Conservation (phyloP, 148 eudicot species). For the Vaccinium darrowii region DNA sequence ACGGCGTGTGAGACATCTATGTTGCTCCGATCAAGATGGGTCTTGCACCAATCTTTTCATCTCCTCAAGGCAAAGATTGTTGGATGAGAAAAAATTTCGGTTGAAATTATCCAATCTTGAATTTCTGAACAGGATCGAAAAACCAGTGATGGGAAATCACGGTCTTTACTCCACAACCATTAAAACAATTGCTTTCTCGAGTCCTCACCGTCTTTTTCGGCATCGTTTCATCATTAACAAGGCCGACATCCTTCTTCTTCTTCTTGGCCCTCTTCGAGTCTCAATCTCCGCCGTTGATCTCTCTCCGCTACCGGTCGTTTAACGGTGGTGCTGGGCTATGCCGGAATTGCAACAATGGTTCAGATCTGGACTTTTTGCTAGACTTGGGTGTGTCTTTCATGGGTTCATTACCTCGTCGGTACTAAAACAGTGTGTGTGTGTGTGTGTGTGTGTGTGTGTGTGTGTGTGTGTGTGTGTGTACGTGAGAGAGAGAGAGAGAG, state of each 20-base stretch:
- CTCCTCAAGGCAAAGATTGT: too few species aligned
- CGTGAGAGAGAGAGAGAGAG: too few species aligned
- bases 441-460: too few species aligned
- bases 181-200: conserved; percentile 30
- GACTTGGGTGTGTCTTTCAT: conserved; percentile 20
- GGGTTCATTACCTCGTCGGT: not conserved
- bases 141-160: too few species aligned
- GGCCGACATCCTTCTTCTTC: conserved; percentile 6
- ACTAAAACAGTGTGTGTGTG: too few species aligned
- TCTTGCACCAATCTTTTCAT: too few species aligned
- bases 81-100: too few species aligned
- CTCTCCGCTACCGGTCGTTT: conserved; percentile 29
- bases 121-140: too few species aligned
- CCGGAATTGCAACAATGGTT: conserved; percentile 16
- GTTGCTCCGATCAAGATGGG: too few species aligned
- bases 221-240: not conserved
- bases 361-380: conserved; percentile 19
- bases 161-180: conserved; percentile 55
- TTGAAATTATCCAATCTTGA: too few species aligned
- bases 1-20: too few species aligned
- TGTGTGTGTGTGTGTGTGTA: too few species aligned
- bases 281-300: conserved; percentile 17
- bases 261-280: conserved; percentile 30
- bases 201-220: conserved; percentile 16
- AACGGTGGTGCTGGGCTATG: not conserved